Base-by-base conservation (phyloP, 2,329 filamentous ascomycete species). In the Calonectria pauciramosa region DNA sequence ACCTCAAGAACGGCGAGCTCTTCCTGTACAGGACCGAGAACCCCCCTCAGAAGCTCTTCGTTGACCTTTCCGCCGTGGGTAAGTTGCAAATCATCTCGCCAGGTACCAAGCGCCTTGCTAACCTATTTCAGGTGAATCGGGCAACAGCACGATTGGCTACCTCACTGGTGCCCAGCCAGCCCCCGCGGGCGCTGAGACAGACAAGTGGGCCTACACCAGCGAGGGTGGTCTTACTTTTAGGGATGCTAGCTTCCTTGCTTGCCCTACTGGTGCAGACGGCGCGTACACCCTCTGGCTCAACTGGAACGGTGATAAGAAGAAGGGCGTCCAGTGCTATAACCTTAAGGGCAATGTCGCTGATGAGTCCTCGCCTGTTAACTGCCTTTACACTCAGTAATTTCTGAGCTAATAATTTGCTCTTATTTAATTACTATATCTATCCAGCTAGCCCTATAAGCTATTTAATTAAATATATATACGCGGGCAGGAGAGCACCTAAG, bases 31-130 rank as follows among this genome's bases (percentile, higher is more conserved):
- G 80, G 32, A 60, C 59, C 1, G 83, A 83, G 26, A 84, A 82
- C 10, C 83, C 77, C 36, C 83, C 84, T 4, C 91, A 92, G 84
- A 83, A 88, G 79, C 73, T 90, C 67, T 92, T 80, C 76, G 88
- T 88, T 54, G 90, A 93, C 82, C 88, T 88, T 56, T 91, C 89
- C 60, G 90, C 89, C 79, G 91, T 91, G 89, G 88, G 51, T 56
- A 56, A 56, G 51, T 56, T 56, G 9, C 16, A 56, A 32, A 56
- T 56, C 28, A 32, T 56, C 51, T 56, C 51, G 51, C 20, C 18
- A 34, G 28, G 16, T n/a, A 34, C 28, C 51, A 56, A 32, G 51
- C 2, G 51, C 28, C 28, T 34, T 56, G 11, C 28, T 56, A 32
- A 56, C 28, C 51, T 34, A 56, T 56, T 56, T 34, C 28, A 56